Conservation (phyloP, 495 filamentous ascomycete genomes). For the Venustampulla echinocandica region DNA sequence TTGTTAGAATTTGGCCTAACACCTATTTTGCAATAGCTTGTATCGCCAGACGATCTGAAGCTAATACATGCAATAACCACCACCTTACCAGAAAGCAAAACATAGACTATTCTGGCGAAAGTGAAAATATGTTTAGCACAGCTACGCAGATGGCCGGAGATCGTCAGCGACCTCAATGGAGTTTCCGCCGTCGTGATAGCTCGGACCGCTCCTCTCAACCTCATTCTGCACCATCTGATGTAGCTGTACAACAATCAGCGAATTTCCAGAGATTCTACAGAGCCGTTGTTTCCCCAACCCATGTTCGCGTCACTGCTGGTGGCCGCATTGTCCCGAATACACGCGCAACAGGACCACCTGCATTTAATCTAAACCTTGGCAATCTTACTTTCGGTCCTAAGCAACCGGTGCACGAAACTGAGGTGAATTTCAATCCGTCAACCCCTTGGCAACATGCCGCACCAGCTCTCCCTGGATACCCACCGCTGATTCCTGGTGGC, state of each 20-base stretch:
- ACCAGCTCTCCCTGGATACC: constrained; percentile 2
- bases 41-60: constrained; percentile 14
- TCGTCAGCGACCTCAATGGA: constrained; percentile 16
- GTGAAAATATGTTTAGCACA: background rate
- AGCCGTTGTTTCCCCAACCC: constrained; percentile 45
- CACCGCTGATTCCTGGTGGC: background rate
- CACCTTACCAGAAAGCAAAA: background rate
- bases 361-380: constrained; percentile 21
- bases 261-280: constrained; percentile 49
- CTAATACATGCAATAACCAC: constrained; percentile 3
- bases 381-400: constrained; percentile 17
- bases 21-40: constrained; percentile 4
- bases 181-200: constrained; percentile 18
- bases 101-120: constrained; percentile 12
- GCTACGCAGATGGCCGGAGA: background rate
- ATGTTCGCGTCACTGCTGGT: constrained; percentile 47
- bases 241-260: constrained; percentile 38
- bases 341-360: constrained; percentile 25
- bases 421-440: background rate
- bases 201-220: constrained; percentile 29
- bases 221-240: constrained; percentile 35
- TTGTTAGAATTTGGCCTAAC: background rate
- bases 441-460: constrained; percentile 5
- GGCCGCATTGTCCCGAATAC: constrained; percentile 49
- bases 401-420: background rate